Evolutionary conservation across 176 grass and related monocot species (phyloP), one percentile per base, ranked within the genome.

Genomic region (Metroxylon sagu): DNA sequence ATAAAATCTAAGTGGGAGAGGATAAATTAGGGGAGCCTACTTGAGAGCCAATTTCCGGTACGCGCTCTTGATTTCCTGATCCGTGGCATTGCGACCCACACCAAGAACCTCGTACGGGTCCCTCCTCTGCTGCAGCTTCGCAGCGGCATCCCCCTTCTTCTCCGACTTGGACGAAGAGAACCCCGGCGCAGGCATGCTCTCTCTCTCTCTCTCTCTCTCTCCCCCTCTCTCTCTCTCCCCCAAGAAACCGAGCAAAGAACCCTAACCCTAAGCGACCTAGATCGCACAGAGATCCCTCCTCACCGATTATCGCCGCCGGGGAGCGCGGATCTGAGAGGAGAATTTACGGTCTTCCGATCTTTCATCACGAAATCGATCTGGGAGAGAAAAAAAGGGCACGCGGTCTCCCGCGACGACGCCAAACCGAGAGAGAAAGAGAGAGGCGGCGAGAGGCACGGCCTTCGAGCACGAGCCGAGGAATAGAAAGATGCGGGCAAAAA

Each of bases 31-130:
- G 35, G 35, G 35, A 43, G 3, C 68, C 77, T 83, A 92, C 93
- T 89, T 98, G 76, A 98, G 93, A 65, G 93, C 93, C 88, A 98
- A 89, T 76, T 77, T 83, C 25, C 93, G 87, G 72, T 92, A 98
- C 16, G 84, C 93, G 52, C 81, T 89, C 74, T 98, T 98, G 71
- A 98, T 92, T 63, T 98, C 82, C 81, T 92, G 88, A 63, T 98
- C 93, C 19, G 93, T 86, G 65, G 94, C 94, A 79, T 71, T 69
- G 48, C 81, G 87, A 17, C 59, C 71, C 55, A 98, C 82, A 7
- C 87, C 84, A 64, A 98, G 94, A 53, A 93, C 94, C 62, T 98
- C 94, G 56, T 98, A 98, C 26, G 85, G 94, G 71, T 98, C 94
- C 71, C 76, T 81, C 52, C 88, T 82, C 66, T 83, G 87, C 62